Conservation (phyloP, 495 filamentous ascomycete species). For the Entonaema liquescens region DNA sequence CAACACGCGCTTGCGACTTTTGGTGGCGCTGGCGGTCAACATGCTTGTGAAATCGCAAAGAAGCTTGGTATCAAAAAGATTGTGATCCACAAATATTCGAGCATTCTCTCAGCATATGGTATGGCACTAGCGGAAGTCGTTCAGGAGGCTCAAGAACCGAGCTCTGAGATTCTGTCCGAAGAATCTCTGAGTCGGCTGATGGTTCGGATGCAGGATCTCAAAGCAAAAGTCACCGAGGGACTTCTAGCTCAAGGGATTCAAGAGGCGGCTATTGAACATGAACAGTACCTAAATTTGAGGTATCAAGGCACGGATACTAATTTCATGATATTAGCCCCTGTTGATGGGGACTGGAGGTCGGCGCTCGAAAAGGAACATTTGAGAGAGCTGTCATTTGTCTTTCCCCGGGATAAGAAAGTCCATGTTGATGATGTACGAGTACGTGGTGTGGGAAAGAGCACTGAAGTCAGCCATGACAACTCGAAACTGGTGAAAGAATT, state of each 20-base stretch:
- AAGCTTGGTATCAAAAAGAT: constrained; percentile 87
- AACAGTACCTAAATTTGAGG: constrained; percentile 88
- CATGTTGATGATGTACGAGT: constrained; percentile 91
- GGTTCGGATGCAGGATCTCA: constrained; percentile 68
- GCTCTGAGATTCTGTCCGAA: constrained; percentile 71
- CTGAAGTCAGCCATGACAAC: constrained; percentile 49
- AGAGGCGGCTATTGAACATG: constrained; percentile 67
- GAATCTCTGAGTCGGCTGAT: constrained; percentile 67
- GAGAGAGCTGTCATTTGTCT: constrained; percentile 77
- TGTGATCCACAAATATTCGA: constrained; percentile 90
- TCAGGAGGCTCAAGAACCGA: constrained; percentile 88
- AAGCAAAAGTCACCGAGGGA: constrained; percentile 67
- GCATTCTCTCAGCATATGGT: constrained; percentile 93
- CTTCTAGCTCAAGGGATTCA: constrained; percentile 76
- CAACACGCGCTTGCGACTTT: constrained; percentile 91
- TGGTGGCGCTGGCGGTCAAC: constrained; percentile 94
- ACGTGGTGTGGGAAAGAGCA: constrained; percentile 83
- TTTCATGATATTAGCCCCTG: constrained; percentile 77
- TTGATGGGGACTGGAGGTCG: constrained; percentile 71
- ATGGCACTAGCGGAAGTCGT: constrained; percentile 97
- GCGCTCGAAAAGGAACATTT: constrained; percentile 71
- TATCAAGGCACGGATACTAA: constrained; percentile 90
- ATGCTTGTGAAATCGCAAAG: constrained; percentile 94
- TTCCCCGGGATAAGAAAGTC: constrained; percentile 36
- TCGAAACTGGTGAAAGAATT: constrained; percentile 69